Evolutionary conservation across 108 stramenopile species (phyloP).

Genomic region (Nitzschia sp.): DNA sequence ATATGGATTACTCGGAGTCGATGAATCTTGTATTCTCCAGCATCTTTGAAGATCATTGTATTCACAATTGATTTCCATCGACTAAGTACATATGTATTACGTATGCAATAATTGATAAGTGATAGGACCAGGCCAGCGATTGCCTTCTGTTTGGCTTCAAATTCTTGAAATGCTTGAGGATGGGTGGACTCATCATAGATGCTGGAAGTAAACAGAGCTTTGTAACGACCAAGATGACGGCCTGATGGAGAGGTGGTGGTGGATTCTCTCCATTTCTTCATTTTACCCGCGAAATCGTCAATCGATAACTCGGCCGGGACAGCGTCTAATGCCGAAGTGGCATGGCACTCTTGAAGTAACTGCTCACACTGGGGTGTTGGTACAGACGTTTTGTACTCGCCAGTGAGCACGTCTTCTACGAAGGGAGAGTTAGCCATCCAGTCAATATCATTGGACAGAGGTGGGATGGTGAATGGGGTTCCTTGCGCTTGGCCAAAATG

Average conservation of each 20-base stretch:
- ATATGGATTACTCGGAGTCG: conserved; percentile 11
- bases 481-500: too few relatives aligned
- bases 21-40: too few relatives aligned
- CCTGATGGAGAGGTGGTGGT: neutral
- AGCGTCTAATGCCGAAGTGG: neutral
- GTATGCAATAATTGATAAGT: neutral
- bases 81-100: too few relatives aligned
- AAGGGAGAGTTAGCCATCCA: neutral
- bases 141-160: neutral
- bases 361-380: neutral
- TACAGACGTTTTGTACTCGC: neutral
- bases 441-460: neutral
- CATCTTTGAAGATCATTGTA: too few relatives aligned
- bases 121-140: neutral
- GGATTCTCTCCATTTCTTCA: neutral
- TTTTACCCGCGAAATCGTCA: neutral
- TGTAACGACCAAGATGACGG: neutral
- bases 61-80: too few relatives aligned
- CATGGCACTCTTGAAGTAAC: neutral
- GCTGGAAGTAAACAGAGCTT: neutral
- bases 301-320: neutral
- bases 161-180: neutral
- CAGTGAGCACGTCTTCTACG: neutral
- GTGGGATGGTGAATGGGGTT: neutral
- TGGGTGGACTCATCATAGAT: neutral